Percentiles rank a stretch among this genome's conserved stretches.
Evolutionary conservation across 2,329 filamentous ascomycete species (phyloP).

Genomic region (Beauveria sp.): DNA sequence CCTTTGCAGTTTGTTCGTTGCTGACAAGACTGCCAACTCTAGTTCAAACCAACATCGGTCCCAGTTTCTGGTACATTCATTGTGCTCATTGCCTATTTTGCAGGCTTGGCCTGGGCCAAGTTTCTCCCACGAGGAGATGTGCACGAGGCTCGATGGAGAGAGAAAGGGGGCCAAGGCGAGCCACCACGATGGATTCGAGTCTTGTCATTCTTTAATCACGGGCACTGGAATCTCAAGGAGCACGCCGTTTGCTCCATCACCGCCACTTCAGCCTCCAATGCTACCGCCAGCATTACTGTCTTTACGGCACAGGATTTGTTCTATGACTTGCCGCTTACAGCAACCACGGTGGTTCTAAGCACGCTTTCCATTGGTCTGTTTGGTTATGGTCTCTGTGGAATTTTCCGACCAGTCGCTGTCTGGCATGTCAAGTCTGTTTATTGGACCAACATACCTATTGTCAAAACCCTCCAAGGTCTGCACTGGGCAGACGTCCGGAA

Average conservation of each 20-base stretch:
- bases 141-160: conserved; percentile 39
- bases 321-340: conserved; percentile 38
- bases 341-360: conserved; percentile 38
- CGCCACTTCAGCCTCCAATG: conserved; percentile 45
- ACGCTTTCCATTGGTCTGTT: conserved; percentile 48
- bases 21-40: neutral
- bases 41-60: conserved; percentile 46
- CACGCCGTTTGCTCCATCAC: conserved; percentile 47
- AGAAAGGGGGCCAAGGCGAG: conserved; percentile 30
- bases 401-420: conserved; percentile 46
- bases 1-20: too few species aligned
- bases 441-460: conserved; percentile 44
- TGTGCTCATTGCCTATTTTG: conserved; percentile 48
- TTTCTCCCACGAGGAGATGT: conserved; percentile 44
- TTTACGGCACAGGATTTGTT: conserved; percentile 44
- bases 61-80: conserved; percentile 47
- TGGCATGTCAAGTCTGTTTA: conserved; percentile 51
- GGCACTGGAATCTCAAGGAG: conserved; percentile 48
- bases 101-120: conserved; percentile 39
- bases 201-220: conserved; percentile 40
- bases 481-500: conserved; percentile 44
- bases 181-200: conserved; percentile 33
- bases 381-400: conserved; percentile 45
- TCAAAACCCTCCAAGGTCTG: conserved; percentile 46
- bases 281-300: conserved; percentile 30